Conservation (phyloP, 352 stramenopile species). For the Elongisporangium senticosum region DNA sequence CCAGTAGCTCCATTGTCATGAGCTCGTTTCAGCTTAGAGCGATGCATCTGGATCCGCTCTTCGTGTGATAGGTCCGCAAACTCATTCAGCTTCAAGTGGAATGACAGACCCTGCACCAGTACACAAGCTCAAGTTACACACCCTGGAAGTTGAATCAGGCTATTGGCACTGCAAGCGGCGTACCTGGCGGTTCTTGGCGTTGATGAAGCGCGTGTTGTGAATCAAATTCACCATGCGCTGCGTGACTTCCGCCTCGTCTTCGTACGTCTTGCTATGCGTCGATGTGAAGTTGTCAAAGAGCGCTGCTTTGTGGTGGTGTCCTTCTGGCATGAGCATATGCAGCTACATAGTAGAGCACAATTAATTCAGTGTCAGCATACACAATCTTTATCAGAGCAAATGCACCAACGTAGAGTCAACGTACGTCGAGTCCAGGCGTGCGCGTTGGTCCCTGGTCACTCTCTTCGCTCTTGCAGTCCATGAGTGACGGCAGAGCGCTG, state of each 20-base stretch:
- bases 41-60: constrained; percentile 51
- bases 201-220: constrained; percentile 83
- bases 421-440: constrained; percentile 60
- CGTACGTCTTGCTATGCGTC: constrained; percentile 56
- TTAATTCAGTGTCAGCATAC: constrained; percentile 3
- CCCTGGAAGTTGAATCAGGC: not conserved
- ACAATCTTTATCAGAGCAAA: constrained; percentile 2
- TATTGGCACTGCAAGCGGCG: not conserved
- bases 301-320: constrained; percentile 40
- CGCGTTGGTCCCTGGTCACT: constrained; percentile 35
- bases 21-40: constrained; percentile 40
- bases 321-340: constrained; percentile 78
- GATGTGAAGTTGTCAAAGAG: constrained; percentile 67
- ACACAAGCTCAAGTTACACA: not conserved
- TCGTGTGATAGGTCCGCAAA: constrained; percentile 78
- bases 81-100: constrained; percentile 74
- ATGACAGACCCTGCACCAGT: constrained; percentile 49
- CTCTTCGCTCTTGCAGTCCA: constrained; percentile 73
- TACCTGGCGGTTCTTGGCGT: constrained; percentile 79
- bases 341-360: constrained; percentile 32
- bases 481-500: constrained; percentile 52
- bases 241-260: constrained; percentile 31
- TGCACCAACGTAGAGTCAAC: constrained; percentile 9
- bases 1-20: constrained; percentile 54
- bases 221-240: constrained; percentile 67